Percentiles rank a stretch among this genome's conserved stretches.
These are phyloP conservation scores for Candida gorgasii DNA, from an alignment of 805 yeast genomes.

Conservation along the genomic window DNA sequence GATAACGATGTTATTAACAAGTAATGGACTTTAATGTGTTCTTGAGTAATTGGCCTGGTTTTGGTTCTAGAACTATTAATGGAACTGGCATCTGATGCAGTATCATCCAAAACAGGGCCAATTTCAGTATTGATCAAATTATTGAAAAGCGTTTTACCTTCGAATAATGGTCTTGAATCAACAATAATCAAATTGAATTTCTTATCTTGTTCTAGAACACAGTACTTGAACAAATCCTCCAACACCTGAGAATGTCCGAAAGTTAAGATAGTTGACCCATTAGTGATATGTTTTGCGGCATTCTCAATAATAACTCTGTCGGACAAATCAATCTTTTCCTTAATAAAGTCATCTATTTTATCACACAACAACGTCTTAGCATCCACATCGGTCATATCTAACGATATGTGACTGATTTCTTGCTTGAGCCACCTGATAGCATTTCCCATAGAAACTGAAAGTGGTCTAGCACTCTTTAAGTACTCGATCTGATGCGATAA, in stretches of 20 bases:
- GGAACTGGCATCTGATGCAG: constrained; percentile 19
- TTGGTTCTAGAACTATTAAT: constrained; percentile 17
- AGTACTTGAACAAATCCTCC: constrained; percentile 67
- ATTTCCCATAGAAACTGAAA: constrained; percentile 94
- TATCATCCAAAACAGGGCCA: constrained; percentile 17
- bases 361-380: constrained; percentile 68
- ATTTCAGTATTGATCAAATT: constrained; percentile 51
- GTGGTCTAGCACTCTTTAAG: constrained; percentile 85
- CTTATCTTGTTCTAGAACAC: constrained; percentile 59
- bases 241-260: constrained; percentile 89
- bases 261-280: constrained; percentile 79
- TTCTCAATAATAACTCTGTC: constrained; percentile 79
- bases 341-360: constrained; percentile 76
- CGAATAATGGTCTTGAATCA: constrained; percentile 92
- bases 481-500: constrained; percentile 91
- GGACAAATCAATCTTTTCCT: constrained; percentile 81
- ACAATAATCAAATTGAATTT: constrained; percentile 79
- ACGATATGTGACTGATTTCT: constrained; percentile 79
- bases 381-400: constrained; percentile 63
- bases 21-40: constrained; percentile 75
- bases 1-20: constrained; percentile 77
- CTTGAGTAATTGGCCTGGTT: constrained; percentile 33
- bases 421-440: constrained; percentile 97
- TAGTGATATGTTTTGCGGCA: constrained; percentile 73
- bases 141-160: constrained; percentile 78